Conservation (phyloP, 768 basidiomycete genomes). For the Punctularia strigosozonata region DNA sequence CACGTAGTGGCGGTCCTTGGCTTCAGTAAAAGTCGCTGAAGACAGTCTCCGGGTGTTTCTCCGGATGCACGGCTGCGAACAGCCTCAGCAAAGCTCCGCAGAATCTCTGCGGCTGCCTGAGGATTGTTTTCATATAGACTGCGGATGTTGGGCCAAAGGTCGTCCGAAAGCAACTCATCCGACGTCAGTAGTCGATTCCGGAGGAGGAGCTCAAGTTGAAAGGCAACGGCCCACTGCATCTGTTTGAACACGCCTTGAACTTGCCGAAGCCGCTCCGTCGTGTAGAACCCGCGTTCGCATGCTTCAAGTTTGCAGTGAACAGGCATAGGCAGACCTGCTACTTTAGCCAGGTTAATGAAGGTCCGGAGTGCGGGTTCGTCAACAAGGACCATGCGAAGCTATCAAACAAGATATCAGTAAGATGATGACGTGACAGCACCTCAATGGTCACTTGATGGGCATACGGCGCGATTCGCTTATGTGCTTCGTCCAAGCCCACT, state of each 20-base stretch:
- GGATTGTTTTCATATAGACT: slow-evolving; percentile 24
- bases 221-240: slow-evolving; percentile 57
- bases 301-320: slow-evolving; percentile 34
- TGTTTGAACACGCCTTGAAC: slow-evolving; percentile 31
- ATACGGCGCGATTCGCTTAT: slow-evolving; percentile 51
- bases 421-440: slow-evolving; percentile 38
- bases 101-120: slow-evolving; percentile 28
- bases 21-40: slow-evolving; percentile 21
- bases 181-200: slow-evolving; percentile 54
- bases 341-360: slow-evolving; percentile 43
- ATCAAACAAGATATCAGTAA: too few species aligned
- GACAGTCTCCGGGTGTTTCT: slow-evolving; percentile 33
- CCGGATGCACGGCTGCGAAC: slow-evolving; percentile 32
- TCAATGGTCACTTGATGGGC: slow-evolving; percentile 60
- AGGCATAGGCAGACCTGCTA: slow-evolving; percentile 29
- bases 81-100: slow-evolving; percentile 41
- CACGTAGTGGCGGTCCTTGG: slow-evolving; percentile 9
- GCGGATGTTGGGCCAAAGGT: slow-evolving; percentile 31
- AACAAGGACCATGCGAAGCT: too few species aligned
- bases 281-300: slow-evolving; percentile 37
- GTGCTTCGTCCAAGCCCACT: slow-evolving; percentile 44
- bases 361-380: too few species aligned
- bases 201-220: slow-evolving; percentile 65
- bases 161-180: slow-evolving; percentile 31
- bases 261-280: slow-evolving; percentile 29